Evolutionary conservation across 2,329 filamentous ascomycete species (phyloP).

Genomic region (Berkeleyomyces rouxiae): DNA sequence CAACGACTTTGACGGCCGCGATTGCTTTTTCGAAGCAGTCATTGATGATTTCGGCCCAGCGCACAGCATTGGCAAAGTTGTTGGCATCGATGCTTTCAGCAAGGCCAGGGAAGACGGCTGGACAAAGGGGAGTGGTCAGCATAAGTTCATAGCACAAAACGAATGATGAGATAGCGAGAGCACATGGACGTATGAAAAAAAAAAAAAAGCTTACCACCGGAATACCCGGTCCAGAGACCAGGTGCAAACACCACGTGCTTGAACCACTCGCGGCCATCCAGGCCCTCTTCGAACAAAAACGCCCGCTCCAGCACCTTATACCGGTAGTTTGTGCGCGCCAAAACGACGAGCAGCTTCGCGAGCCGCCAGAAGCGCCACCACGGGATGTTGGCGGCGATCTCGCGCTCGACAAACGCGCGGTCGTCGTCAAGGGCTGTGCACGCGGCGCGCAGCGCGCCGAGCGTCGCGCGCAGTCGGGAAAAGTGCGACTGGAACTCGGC

Average conservation of each 20-base stretch:
- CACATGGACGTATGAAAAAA: background rate
- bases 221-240: constrained; percentile 79
- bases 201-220: constrained; percentile 42
- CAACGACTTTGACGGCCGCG: background rate
- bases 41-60: constrained; percentile 44
- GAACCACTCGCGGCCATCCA: constrained; percentile 75
- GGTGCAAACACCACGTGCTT: constrained; percentile 92
- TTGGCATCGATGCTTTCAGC: constrained; percentile 44
- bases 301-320: constrained; percentile 73
- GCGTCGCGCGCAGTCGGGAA: constrained; percentile 23
- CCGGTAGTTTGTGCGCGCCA: constrained; percentile 55
- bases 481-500: constrained; percentile 26
- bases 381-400: constrained; percentile 39
- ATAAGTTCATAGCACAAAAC: constrained; percentile 11
- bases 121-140: constrained; percentile 14
- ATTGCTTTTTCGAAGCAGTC: constrained; percentile 30
- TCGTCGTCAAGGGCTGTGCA: constrained; percentile 30
- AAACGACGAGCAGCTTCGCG: constrained; percentile 43
- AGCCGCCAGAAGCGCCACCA: constrained; percentile 67
- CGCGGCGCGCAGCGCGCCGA: constrained; percentile 24
- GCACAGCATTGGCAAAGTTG: constrained; percentile 39
- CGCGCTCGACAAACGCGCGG: constrained; percentile 26
- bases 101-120: constrained; percentile 45
- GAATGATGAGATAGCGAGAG: background rate
- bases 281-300: constrained; percentile 58